Conservation (phyloP, 2,329 filamentous ascomycete genomes). For the Cladosporium sp. region DNA sequence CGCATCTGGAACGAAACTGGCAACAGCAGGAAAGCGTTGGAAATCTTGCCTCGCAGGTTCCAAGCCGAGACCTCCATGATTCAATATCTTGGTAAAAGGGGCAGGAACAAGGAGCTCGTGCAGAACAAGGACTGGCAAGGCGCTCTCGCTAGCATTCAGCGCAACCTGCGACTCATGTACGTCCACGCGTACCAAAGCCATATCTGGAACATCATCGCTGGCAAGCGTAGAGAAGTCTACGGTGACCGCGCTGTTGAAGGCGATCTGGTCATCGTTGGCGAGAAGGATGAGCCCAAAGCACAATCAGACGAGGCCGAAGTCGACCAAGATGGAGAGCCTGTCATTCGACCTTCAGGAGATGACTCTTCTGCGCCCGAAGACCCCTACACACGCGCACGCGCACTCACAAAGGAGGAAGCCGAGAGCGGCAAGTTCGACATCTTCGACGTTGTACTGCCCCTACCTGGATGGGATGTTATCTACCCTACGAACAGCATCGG, state of each 20-base stretch:
- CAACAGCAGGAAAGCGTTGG: slow-evolving; percentile 43
- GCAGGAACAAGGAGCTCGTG: slow-evolving; percentile 49
- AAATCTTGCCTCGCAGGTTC: slow-evolving; percentile 72
- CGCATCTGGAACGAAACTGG: slow-evolving; percentile 67
- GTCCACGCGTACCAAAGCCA: slow-evolving; percentile 94
- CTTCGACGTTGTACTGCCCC: slow-evolving; percentile 85
- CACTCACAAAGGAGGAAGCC: slow-evolving; percentile 76
- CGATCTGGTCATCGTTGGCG: slow-evolving; percentile 73
- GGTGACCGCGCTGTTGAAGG: slow-evolving; percentile 76
- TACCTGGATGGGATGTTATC: slow-evolving; percentile 85
- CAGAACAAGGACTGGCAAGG: slow-evolving; percentile 73
- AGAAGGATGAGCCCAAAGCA: slow-evolving; percentile 52
- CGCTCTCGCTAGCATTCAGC: slow-evolving; percentile 75
- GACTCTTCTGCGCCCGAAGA: slow-evolving; percentile 59
- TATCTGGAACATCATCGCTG: slow-evolving; percentile 87
- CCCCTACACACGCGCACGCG: slow-evolving; percentile 68
- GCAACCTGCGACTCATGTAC: slow-evolving; percentile 88
- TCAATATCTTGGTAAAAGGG: slow-evolving; percentile 64
- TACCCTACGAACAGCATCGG: slow-evolving; percentile 85
- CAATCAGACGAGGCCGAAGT: slow-evolving; percentile 42
- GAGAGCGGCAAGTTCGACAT: slow-evolving; percentile 75
- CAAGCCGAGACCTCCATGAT: slow-evolving; percentile 78
- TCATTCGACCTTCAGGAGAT: slow-evolving; percentile 61
- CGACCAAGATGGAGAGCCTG: slow-evolving; percentile 65
- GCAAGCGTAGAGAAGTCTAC: slow-evolving; percentile 75